Base-by-base conservation (phyloP, 1,284 basidiomycete species). In the Trametes sp. region DNA sequence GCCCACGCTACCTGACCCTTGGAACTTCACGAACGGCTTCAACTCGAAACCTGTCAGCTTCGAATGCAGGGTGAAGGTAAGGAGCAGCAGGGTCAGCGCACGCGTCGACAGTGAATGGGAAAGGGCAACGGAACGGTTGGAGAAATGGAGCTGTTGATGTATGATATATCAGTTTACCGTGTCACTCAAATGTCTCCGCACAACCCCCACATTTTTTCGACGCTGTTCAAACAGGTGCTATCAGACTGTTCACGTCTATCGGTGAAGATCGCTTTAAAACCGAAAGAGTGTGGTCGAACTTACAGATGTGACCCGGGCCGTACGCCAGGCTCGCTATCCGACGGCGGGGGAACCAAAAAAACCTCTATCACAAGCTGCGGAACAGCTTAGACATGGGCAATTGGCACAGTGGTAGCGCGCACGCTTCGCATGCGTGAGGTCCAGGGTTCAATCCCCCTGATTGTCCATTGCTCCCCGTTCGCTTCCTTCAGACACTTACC, bases 31-130 rank as follows among this genome's bases (percentile, higher is more conserved):
- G 1, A 72, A 80, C 35, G 81, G 82, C 7, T 83, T 83, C 75
- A 83, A 82, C 63, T 81, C 78, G 7, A 74, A 76, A 52, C 81
- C 81, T 7, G 74, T 78, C 11, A 78, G 76, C 52, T 84, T 83
- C 64, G 61, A 74, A 26, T 81, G 80, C 66, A 70, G 66, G 26
- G 69, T 84, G 44, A 70, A 71, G 26, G 74, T 76, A 10, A 68
- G 72, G 66, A 77, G 63, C 29, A 53, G 51, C 7, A 65, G 54
- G 26, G 68, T 72, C 9, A 63, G 53, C 23, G 69, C 70, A 23
- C 67, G 72, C 14, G 71, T 78, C 13, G 67, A 70, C 59, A 68
- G 64, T 28, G 79, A 77, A 59, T 71, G 66, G 48, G 69, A 70
- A 28, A 59, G 50, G 8, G 74, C 74, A 6, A 68, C 61, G 24